A percentile compares a stretch with the other conserved stretches of the same genome.
Conservation (phyloP, 768 basidiomycete genomes). For the Myochromella boudieri region DNA sequence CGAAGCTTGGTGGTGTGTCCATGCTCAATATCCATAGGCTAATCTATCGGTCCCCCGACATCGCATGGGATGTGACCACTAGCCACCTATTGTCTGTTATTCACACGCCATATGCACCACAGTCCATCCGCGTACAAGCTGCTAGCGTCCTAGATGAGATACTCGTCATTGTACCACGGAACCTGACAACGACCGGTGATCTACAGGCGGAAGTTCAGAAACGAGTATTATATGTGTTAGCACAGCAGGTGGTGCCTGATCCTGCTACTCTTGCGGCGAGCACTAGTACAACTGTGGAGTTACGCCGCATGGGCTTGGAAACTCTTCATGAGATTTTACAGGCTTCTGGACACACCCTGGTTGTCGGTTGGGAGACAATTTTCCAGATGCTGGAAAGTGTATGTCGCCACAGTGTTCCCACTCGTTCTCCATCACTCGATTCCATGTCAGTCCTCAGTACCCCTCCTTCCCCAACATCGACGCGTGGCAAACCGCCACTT, state of each 20-base stretch:
- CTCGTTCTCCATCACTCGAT: slow-evolving; percentile 36
- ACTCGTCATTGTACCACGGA: slow-evolving; percentile 73
- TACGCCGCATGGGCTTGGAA: slow-evolving; percentile 86
- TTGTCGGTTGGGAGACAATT: slow-evolving; percentile 91
- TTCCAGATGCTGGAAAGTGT: slow-evolving; percentile 92
- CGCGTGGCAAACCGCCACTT: slow-evolving; percentile 36
- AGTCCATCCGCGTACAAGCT: slow-evolving; percentile 83
- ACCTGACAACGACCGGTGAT: slow-evolving; percentile 58
- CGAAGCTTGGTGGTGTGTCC: slow-evolving; percentile 77
- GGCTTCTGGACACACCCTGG: slow-evolving; percentile 86
- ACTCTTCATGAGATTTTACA: slow-evolving; percentile 90
- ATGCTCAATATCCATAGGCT: slow-evolving; percentile 86
- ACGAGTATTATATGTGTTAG: slow-evolving; percentile 83
- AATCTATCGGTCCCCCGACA: slow-evolving; percentile 75
- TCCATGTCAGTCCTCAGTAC: slow-evolving; percentile 37
- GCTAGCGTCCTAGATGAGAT: slow-evolving; percentile 86
- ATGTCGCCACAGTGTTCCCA: slow-evolving; percentile 55
- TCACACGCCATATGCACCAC: slow-evolving; percentile 66
- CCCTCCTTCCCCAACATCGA: slow-evolving; percentile 36
- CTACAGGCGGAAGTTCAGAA: slow-evolving; percentile 72
- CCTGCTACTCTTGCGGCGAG: slow-evolving; percentile 30
- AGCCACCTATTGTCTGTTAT: slow-evolving; percentile 79
- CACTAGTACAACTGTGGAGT: slow-evolving; percentile 61
- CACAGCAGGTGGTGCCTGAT: slow-evolving; percentile 69
- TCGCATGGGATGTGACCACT: slow-evolving; percentile 85